Base-by-base conservation (phyloP, 257 asterid species). In the Striga asiatica region DNA sequence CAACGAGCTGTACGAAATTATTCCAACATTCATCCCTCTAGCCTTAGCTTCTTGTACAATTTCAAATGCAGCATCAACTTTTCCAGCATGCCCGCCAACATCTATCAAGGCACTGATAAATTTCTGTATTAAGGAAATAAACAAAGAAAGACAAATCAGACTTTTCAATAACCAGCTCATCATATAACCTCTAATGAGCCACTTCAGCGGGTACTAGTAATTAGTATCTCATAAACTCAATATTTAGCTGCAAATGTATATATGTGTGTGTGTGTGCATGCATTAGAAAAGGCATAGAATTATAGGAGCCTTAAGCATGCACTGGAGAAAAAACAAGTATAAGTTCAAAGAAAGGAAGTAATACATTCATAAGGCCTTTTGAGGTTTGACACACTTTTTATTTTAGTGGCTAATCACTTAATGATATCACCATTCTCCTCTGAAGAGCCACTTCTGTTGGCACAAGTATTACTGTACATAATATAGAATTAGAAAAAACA, bases 61-160 rank as follows among this genome's bases (percentile, higher is more conserved):
- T 72, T 82, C 95, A 77, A 82, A 88, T 62, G 98, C 98, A 67
- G 84, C 82, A 64, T 91, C 98, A 68, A 79, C 72, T 76, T 79
- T 91, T 61, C 94, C 94, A 63, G 97, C 81, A 75, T 91, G 98
- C 60, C 98, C 98, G 2, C 97, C 97, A 19, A 84, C 95, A 70
- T 91, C 97, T 77, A 91, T 79, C 85, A 87, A 60, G 65, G 97
- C 94, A 58, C 98, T 91, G 80, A 91, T 80, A 65, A 91, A 85
- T 81, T 80, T 78, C 98, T 91, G 81, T 56, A 68, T 42, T 27
- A 41, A 45, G 61, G 23, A 68, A 69, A 38, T 58, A 66, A 59
- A 41, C 48, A 37, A 58, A 49, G 74, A 60, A 52, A 57, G 56
- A 38, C 14, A 53, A 14, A 43, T 37, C 23, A 48, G 6, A 62